Conservation (phyloP, 2,329 filamentous ascomycete species). For the Microsporum ferrugineum region DNA sequence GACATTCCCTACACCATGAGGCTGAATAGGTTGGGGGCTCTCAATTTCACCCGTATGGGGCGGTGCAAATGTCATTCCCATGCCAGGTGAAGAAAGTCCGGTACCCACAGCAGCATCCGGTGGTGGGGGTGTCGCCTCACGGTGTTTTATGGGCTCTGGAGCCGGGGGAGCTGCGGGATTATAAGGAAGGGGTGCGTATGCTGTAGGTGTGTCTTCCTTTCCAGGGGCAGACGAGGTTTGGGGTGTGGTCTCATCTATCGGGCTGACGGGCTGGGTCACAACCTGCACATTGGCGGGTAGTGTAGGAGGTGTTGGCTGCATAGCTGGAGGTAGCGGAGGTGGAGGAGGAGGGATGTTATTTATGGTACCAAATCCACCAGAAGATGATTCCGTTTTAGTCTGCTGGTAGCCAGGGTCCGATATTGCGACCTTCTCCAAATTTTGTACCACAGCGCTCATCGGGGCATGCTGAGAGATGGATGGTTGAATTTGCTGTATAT, state of each 20-base stretch:
- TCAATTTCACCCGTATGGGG: constrained; percentile 17
- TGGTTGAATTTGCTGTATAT: constrained; percentile 30
- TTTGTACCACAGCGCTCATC: constrained; percentile 52
- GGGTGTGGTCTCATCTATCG: constrained; percentile 5
- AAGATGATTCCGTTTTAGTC: background rate
- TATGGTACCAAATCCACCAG: background rate
- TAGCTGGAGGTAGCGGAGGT: constrained; percentile 16
- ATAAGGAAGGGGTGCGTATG: constrained; percentile 47
- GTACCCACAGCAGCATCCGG: constrained; percentile 42
- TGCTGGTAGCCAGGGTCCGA: constrained; percentile 40
- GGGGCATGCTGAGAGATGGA: constrained; percentile 25
- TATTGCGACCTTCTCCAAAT: constrained; percentile 51
- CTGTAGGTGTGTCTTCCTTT: constrained; percentile 22
- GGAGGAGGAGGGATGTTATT: constrained; percentile 10
- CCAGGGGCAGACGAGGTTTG: constrained; percentile 4
- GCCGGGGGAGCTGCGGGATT: constrained; percentile 56
- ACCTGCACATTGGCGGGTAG: constrained; percentile 17
- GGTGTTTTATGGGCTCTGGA: constrained; percentile 51
- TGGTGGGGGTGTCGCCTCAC: constrained; percentile 57
- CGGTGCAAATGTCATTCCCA: constrained; percentile 23
- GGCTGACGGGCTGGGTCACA: constrained; percentile 14
- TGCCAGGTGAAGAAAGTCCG: constrained; percentile 33
- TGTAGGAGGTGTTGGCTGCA: constrained; percentile 17
- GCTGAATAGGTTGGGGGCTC: constrained; percentile 7
- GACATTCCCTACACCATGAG: background rate